Evolutionary conservation across 1,284 basidiomycete species (phyloP), one percentile per base, ranked within the genome.

Genomic region (Takashimella koratensis): DNA sequence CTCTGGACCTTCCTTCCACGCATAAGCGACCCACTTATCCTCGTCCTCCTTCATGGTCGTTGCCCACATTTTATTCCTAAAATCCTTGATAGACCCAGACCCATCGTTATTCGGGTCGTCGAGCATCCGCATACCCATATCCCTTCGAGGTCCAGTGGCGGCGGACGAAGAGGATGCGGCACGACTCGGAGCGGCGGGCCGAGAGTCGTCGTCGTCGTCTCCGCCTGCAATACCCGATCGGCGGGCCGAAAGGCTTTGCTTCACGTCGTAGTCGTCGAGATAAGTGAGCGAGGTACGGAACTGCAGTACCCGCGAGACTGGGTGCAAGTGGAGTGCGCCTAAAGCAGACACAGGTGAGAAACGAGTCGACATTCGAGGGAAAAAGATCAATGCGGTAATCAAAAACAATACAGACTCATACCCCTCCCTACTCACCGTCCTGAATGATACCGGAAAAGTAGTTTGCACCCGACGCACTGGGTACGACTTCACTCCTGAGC

Each of bases 241-340:
- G n/a, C 13, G 16, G 11, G 27, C 36, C 3, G 44, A 45, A 13
- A 54, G 21, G 44, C 57, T 56, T 36, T 52, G 60, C 47, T 60
- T 63, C 12, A 53, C 51, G 49, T 71, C 67, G 16, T 54, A 54
- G 49, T 70, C 69, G 62, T 75, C 68, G 11, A 75, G 61, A 59
- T 74, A 73, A 12, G 51, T 56, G 12, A 76, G 57, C 6, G 70
- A 66, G 0, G 75, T 73, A 45, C 74, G 66, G 56, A 76, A 65
- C 61, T 77, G 75, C 24, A 69, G 47, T 21, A 68, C 47, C 26
- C 58, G 56, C 12, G 59, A 58, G 30, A 77, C 56, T 4, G 74
- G 72, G 49, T 74, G 74, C 10, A 75, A 57, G 49, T 74, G 68
- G 0, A 76, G 62, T 10, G 75, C 75, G 45, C 73, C 74, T 76